Evolutionary conservation across 1,284 basidiomycete genomes (phyloP), one percentile per base, ranked within the genome.

Genomic region (Mycocalia duriaeana): DNA sequence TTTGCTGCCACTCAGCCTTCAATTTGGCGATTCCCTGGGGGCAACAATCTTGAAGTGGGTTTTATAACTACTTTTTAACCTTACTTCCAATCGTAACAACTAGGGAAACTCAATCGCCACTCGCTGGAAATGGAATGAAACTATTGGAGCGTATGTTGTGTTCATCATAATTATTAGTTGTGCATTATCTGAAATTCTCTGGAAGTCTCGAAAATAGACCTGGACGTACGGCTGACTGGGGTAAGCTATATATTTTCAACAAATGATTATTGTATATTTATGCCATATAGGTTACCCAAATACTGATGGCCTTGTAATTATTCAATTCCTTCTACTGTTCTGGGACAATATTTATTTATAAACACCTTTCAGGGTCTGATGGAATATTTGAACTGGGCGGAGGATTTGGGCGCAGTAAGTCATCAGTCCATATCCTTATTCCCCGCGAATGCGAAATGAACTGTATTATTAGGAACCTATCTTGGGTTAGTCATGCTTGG

Each of bases 111-210:
- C 60, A 19, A 54, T 69, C 36, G 60, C 61, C 28, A 55, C 53
- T n/a, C 57, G 68, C 34, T 72, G 66, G 66, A 66, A 65, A 55
- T 71, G 69, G 70, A 69, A 69, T 48, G 63, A 67, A 50, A 69
- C 69, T 4, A 62, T 72, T 45, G 67, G 69, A 20, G 53, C 53
- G 58, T 61, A 47, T 23, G 55, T 38, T 14, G 11, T 19, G 14
- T 19, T 19, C 35, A 25, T 14, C 43, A 5, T 18, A 4, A 16
- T 7, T 44, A 3, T 43, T 35, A 5, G 14, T 3, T 13, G 3
- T 20, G 19, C 16, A 1, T 45, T 41, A 31, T 4, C 28, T 28
- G 11, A 40, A 23, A 25, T 40, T 22, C 14, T 13, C 2, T 8
- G 11, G 40, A 19, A 54, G 61, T 20, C 50, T 69, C 14, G 59